A percentile compares a stretch with the other conserved stretches of the same genome.
phyloP scores from a whole-genome alignment of 1,139 yeast species.

The Neolecta irregularis region DNA sequence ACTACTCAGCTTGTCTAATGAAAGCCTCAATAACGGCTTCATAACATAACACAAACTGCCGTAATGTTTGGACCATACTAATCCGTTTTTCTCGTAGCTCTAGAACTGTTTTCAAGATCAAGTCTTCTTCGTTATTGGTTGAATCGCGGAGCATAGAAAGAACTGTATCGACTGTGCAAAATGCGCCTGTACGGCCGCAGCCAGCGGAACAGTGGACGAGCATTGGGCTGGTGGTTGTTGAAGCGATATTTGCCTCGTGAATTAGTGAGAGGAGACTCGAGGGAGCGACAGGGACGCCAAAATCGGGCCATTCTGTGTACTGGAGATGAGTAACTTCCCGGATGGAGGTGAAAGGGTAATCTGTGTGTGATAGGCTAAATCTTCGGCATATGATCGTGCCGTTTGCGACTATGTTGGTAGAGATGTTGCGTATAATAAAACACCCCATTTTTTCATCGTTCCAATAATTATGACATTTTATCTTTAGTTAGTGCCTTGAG shows the following conservation, averaged over 20 bases:
- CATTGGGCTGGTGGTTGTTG: slow-evolving; percentile 26
- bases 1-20: slow-evolving; percentile 14
- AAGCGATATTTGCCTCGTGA: slow-evolving; percentile 21
- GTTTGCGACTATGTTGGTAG: background rate
- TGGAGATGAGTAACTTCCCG: slow-evolving; percentile 45
- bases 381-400: slow-evolving; percentile 1
- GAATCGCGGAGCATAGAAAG: no score
- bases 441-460: slow-evolving; percentile 17
- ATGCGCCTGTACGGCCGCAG: slow-evolving; percentile 87
- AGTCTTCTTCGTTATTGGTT: slow-evolving; percentile 30
- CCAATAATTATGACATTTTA: slow-evolving; percentile 48
- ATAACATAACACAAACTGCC: slow-evolving; percentile 61
- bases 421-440: background rate
- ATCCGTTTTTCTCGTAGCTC: slow-evolving; percentile 55
- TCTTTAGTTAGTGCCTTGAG: no score
- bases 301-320: slow-evolving; percentile 67
- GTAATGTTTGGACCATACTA: slow-evolving; percentile 69
- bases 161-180: slow-evolving; percentile 58
- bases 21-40: no score
- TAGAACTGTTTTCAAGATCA: slow-evolving; percentile 40
- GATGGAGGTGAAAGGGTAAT: slow-evolving; percentile 13
- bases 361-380: background rate
- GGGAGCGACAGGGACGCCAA: slow-evolving; percentile 48
- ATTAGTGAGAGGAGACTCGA: slow-evolving; percentile 40
- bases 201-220: slow-evolving; percentile 84